Percentiles rank a stretch among this genome's conserved stretches.
Conservation (phyloP, 768 basidiomycete genomes). For the Boletus sp. region DNA sequence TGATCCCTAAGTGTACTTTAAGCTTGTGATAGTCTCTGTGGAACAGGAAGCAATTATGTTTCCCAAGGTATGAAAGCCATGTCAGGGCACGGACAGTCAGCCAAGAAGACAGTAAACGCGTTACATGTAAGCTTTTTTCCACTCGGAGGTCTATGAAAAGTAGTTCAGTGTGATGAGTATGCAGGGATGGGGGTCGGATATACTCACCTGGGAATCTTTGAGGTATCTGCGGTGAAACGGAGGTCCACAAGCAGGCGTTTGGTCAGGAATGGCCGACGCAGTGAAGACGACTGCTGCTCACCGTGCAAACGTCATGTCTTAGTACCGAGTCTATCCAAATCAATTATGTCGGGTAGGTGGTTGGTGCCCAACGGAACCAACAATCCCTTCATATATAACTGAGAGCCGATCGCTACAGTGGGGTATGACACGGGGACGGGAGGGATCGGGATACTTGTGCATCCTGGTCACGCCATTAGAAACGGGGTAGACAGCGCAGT, state of each 20-base stretch:
- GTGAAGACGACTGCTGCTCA: slow-evolving; percentile 25
- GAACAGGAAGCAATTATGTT: neutral
- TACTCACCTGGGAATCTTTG: slow-evolving; percentile 62
- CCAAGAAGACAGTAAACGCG: neutral
- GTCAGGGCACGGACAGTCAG: neutral
- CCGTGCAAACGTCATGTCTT: slow-evolving; percentile 59
- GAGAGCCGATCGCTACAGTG: neutral
- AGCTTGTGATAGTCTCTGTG: slow-evolving; percentile 68
- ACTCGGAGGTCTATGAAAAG: slow-evolving; percentile 60
- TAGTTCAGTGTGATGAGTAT: neutral
- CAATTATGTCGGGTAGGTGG: neutral
- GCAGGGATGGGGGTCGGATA: neutral
- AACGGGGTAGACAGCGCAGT: neutral
- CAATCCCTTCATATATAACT: neutral
- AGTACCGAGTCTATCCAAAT: neutral
- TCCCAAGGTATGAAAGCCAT: neutral
- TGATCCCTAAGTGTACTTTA: slow-evolving; percentile 60
- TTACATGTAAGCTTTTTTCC: slow-evolving; percentile 35
- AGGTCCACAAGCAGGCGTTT: neutral
- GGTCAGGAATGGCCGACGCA: neutral
- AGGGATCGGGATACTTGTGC: slow-evolving; percentile 7
- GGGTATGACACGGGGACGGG: slow-evolving; percentile 3
- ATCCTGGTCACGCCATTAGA: neutral
- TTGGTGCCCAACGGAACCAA: neutral
- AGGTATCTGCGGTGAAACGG: slow-evolving; percentile 48